Percentiles rank a stretch among this genome's conserved stretches.
These are phyloP conservation scores for Hysterangium stoloniferum DNA, from an alignment of 768 basidiomycete genomes.

Conservation along the genomic window DNA sequence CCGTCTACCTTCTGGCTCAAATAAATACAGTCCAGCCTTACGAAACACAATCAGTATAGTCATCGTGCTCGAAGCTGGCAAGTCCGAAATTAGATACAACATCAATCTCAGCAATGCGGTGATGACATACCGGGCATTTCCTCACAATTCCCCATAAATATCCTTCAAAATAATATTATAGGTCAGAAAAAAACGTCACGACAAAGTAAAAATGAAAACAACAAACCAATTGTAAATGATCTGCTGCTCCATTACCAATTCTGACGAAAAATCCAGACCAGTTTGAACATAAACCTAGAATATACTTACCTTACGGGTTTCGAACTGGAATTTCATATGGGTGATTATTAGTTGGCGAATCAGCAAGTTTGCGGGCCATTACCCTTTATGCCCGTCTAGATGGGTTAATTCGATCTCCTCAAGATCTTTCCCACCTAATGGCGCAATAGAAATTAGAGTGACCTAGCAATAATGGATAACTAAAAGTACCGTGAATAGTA, in stretches of 20 bases:
- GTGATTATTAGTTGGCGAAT: neutral
- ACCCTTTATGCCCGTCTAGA: constrained; percentile 79
- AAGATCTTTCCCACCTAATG: constrained; percentile 61
- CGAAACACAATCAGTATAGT: neutral
- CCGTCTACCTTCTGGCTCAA: constrained; percentile 79
- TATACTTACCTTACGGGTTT: constrained; percentile 58
- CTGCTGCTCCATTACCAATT: constrained; percentile 94
- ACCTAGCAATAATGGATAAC: neutral
- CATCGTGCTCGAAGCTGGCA: neutral
- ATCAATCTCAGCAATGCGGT: constrained; percentile 6
- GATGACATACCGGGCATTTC: neutral
- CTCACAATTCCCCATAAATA: constrained; percentile 91
- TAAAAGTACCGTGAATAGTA: constrained; percentile 72
- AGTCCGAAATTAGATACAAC: neutral
- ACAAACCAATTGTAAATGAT: constrained; percentile 79
- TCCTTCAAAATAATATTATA: constrained; percentile 51
- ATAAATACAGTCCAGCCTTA: constrained; percentile 95
- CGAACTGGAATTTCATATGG: constrained; percentile 26
- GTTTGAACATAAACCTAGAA: neutral
- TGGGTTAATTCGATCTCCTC: constrained; percentile 80
- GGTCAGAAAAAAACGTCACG: neutral
- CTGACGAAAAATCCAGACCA: constrained; percentile 23
- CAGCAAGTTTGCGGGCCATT: neutral
- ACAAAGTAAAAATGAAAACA: neutral
- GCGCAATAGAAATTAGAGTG: neutral